Conservation (phyloP, 768 basidiomycete genomes). For the Terana coerulea region DNA sequence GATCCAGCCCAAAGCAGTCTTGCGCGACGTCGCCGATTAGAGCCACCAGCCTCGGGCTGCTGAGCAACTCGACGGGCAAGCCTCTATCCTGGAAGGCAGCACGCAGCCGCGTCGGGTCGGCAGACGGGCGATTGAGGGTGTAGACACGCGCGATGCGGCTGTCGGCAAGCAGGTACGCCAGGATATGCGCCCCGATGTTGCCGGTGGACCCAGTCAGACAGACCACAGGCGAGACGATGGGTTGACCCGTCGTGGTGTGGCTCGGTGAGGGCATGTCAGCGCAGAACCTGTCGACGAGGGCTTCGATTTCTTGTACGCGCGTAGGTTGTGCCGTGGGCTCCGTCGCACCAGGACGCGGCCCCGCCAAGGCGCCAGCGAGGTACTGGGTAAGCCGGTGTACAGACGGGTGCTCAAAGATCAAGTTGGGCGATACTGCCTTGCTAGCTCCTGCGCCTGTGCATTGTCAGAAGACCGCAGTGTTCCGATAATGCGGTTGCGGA, state of each 20-base stretch:
- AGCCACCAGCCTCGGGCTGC: conserved; percentile 14
- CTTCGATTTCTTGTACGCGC: not conserved
- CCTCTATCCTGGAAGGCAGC: conserved; percentile 16
- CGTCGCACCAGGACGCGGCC: not conserved
- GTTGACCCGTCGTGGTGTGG: not conserved
- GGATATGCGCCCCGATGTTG: conserved; percentile 9
- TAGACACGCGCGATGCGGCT: conserved; percentile 19
- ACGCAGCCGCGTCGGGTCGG: conserved; percentile 9
- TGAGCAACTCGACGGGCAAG: conserved; percentile 10
- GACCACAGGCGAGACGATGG: not conserved
- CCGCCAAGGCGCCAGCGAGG: conserved; percentile 4
- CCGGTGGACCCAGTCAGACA: conserved; percentile 13
- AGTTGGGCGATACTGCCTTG: conserved; percentile 2
- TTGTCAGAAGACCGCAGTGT: not conserved
- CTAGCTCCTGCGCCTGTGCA: too few relatives aligned
- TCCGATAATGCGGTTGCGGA: conserved; percentile 14
- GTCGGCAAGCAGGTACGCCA: conserved; percentile 16
- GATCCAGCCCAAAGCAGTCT: conserved; percentile 15
- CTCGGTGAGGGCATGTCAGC: conserved; percentile 3
- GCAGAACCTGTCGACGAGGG: conserved; percentile 2
- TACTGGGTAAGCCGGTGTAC: conserved; percentile 7
- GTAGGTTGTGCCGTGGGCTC: not conserved
- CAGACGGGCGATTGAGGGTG: conserved; percentile 19
- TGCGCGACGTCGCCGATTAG: conserved; percentile 18
- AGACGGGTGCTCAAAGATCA: conserved; percentile 13